Evolutionary conservation across 1,139 yeast species (phyloP), one percentile per base, ranked within the genome.

Genomic region (Candida tetrigidarum): DNA sequence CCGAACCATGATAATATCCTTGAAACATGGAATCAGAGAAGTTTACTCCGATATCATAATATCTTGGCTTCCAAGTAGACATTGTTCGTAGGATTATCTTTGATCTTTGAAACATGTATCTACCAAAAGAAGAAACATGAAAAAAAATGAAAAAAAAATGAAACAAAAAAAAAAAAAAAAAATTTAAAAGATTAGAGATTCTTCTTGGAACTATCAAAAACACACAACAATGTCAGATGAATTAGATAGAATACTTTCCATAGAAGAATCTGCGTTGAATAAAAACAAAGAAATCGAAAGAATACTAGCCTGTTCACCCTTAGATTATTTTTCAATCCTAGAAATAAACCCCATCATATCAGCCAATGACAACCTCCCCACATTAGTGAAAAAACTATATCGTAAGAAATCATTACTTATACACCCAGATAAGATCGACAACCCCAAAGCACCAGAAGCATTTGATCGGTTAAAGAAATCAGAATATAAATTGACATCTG

Each of bases 21-120:
- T 75, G 78, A 63, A 89, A 95, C 92, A 92, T 93, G 9, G 81
- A 72, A 61, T 93, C 99, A 1, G 96, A 86, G 57, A 93, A 77
- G 62, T 93, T 93, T 54, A 91, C 89, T 2, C 95, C 96, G 22
- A 74, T 74, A 46, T 74, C 80, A 50, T 71, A 74, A 53, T 74
- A 74, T 39, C 71, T 62, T 30, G 79, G 79, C 55, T 58, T 67
- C 79, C 78, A 74, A 39, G 52, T 23, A 35, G 41, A 28, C 41
- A 38, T 38, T 29, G 29, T 23, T 23, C 29, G 9, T 22, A 29
- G 10, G 8, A 29, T 5, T 15, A 3, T 10, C 20, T 16, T 26
- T 27, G 32, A 27, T 26, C 4, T 37, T n/a, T 20, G 23, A n/a
- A 19, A 20, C 36, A 32, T 25, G n/a, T 6, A 28, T 20, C 6